Evolutionary conservation across 148 eudicot species (phyloP).

Genomic region (Cornus florida): DNA sequence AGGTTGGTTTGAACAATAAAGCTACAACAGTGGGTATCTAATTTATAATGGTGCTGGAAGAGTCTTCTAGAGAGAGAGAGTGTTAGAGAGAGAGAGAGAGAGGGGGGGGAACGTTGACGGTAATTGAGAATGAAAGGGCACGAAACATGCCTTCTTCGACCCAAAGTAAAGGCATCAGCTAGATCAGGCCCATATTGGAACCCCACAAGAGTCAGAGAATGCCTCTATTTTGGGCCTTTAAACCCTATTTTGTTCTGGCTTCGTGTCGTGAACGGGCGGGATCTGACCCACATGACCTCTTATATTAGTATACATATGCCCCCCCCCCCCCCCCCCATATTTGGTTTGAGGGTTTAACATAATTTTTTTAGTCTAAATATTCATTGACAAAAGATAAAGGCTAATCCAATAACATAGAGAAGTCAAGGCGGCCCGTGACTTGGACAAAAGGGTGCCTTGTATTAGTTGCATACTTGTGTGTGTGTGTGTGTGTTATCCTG

Average conservation of each 20-base stretch:
- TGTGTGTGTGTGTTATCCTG: too few relatives aligned
- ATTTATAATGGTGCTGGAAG: slow-evolving; percentile 9
- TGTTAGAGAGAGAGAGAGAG: not conserved
- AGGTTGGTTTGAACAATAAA: not conserved
- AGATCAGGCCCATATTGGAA: not conserved
- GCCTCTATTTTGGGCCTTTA: not conserved
- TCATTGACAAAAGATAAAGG: too few relatives aligned
- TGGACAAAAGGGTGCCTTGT: too few relatives aligned
- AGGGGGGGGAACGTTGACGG: not conserved
- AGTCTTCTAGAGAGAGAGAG: not conserved
- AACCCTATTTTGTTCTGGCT: not conserved
- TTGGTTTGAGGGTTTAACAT: too few relatives aligned
- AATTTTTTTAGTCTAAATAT: too few relatives aligned
- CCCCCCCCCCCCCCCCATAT: too few relatives aligned
- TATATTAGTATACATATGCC: too few relatives aligned
- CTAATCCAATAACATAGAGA: too few relatives aligned
- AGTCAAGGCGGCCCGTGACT: too few relatives aligned
- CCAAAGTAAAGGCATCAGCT: not conserved
- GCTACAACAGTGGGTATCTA: not conserved
- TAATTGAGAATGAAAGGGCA: not conserved
- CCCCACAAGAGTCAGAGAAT: not conserved
- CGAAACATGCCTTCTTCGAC: not conserved
- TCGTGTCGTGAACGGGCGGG: slow-evolving; percentile 11
- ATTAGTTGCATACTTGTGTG: too few relatives aligned
- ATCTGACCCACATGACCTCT: not conserved